Base-by-base conservation (phyloP, 768 basidiomycete species). In the Glaciozyma martinii region DNA sequence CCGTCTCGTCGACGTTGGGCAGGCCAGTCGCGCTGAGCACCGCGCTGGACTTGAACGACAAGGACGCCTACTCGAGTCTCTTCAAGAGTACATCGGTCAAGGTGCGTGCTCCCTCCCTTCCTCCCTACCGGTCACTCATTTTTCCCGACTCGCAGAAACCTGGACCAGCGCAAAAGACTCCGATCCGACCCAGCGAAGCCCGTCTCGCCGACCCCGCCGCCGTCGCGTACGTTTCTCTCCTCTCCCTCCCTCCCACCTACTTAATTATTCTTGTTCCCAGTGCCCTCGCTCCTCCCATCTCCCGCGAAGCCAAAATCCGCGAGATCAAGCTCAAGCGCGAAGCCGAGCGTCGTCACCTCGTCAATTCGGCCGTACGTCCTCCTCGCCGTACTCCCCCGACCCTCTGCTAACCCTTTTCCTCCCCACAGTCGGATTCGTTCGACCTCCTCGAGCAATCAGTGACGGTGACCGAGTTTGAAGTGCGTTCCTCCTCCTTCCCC, bases 401-500 rank as follows among this genome's bases (percentile, higher is more conserved):
- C 7, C 7, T 12, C 2, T 40, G 10, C 37, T 40, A 3, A 40
- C 37, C 37, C 37, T 7, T 13, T 13, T 13, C 37, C 37, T 40
- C 7, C n/a, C 12, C 12, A 40, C 10, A 27, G 32, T 7, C 4
- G 50, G 37, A 13, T 6, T 23, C 40, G n/a, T 23, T 60, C 16
- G 60, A 61, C 46, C 46, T 61, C 27, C 19, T 61, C 40, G 42
- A 43, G 60, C 60, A 61, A 53, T 21, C 27, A 19, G 32, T 19
- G 23, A 52, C 40, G 53, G 55, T 61, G 60, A 23, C 5, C 18
- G n/a, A 25, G 29, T 54, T 55, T 25, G 60, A 61, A 52, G 60
- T 61, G 29, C 42, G 60, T 47, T 30, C 5, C 29, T 18, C 32
- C 16, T 42, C 49, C 46, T 12, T 19, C 30, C 25, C 25, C 32